Evolutionary conservation across 805 yeast species (phyloP).

Genomic region (Peterozyma xylosa): DNA sequence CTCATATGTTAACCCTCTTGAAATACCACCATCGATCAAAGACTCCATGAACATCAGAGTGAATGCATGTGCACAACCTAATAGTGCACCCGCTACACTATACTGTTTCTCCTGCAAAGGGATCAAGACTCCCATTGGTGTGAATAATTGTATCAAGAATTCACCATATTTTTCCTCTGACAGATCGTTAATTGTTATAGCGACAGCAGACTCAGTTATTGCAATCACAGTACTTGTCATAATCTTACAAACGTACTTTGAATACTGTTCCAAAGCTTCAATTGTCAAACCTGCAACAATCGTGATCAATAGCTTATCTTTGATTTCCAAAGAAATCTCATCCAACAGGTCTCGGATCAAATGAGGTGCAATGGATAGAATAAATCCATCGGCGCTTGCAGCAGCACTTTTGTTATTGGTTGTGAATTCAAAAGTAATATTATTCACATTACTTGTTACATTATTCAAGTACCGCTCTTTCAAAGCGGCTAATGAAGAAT

Average conservation of each 20-base stretch:
- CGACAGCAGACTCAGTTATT: slow-evolving; percentile 3
- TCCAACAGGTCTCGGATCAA: not conserved
- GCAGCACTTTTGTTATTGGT: not conserved
- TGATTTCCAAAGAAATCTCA: not conserved
- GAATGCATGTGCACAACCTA: slow-evolving; percentile 5
- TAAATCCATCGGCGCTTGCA: not conserved
- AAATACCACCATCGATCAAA: slow-evolving; percentile 5
- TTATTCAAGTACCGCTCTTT: not conserved
- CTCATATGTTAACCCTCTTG: slow-evolving; percentile 5
- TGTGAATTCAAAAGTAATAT: not conserved
- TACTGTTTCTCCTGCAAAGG: not conserved
- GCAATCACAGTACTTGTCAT: slow-evolving; percentile 6
- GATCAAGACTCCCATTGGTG: slow-evolving; percentile 2
- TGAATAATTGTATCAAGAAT: not conserved
- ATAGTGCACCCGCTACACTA: not conserved
- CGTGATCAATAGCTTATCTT: slow-evolving; percentile 1
- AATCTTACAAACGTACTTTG: not conserved
- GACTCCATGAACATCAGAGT: slow-evolving; percentile 3
- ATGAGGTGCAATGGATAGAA: slow-evolving; percentile 3
- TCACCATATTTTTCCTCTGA: not conserved
- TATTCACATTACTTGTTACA: not conserved
- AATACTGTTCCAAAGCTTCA: not conserved
- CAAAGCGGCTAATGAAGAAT: not conserved
- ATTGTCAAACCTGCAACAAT: slow-evolving; percentile 4
- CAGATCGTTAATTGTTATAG: not conserved